Conservation (phyloP, 176 grass and related monocot genomes). For the Carex cristatella region DNA sequence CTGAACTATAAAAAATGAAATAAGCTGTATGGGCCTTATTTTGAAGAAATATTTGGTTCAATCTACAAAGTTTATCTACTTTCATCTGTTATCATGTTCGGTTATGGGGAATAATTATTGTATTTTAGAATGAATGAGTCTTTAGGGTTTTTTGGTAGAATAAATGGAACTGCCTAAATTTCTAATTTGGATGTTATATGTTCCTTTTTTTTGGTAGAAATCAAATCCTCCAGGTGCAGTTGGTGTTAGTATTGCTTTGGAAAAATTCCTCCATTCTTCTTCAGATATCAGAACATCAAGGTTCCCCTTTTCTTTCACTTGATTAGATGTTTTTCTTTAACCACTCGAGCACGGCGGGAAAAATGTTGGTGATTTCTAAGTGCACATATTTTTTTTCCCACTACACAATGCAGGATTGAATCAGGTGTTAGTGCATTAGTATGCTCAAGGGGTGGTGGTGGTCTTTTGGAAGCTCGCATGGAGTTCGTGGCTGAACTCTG, state of each 20-base stretch:
- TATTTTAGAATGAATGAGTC: neutral
- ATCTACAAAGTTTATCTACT: neutral
- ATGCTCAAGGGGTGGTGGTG: constrained; percentile 89
- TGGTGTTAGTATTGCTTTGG: constrained; percentile 93
- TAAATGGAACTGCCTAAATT: neutral
- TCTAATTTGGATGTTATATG: neutral
- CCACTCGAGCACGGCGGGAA: neutral
- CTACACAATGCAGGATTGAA: constrained; percentile 51
- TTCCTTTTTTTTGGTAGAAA: constrained; percentile 45
- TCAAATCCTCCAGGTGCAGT: constrained; percentile 64
- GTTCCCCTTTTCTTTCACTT: constrained; percentile 29
- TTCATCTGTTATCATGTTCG: constrained; percentile 11
- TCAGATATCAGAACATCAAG: constrained; percentile 65
- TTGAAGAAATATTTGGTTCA: neutral
- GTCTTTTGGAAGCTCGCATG: constrained; percentile 78
- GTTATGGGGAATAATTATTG: neutral
- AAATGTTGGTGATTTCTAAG: neutral
- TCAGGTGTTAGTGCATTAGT: constrained; percentile 74
- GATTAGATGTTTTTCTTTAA: constrained; percentile 23
- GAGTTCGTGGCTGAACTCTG: constrained; percentile 82
- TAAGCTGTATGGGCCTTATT: neutral
- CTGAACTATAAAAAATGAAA: neutral
- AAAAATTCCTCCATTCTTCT: constrained; percentile 78
- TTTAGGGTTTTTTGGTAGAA: neutral
- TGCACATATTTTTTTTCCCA: neutral